Evolutionary conservation across 108 stramenopile genomes (phyloP).

Genomic region (Nitzschia putrida): DNA sequence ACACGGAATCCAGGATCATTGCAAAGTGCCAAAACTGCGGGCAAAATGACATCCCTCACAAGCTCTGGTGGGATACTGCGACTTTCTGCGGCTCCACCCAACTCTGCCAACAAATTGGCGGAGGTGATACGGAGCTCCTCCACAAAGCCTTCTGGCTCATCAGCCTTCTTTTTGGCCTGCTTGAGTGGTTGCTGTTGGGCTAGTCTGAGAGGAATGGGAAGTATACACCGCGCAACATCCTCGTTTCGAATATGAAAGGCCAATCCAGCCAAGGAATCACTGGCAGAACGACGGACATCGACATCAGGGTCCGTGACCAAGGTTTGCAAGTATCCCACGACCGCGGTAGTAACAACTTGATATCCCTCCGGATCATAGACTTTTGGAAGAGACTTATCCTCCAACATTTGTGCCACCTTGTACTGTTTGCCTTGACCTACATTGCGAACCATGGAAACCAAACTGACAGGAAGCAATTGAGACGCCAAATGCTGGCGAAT

Average conservation of each 20-base stretch:
- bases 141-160: slow-evolving; percentile 43
- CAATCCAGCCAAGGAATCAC: slow-evolving; percentile 69
- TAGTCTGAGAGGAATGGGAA: slow-evolving; percentile 73
- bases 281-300: slow-evolving; percentile 83
- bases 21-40: slow-evolving; percentile 83
- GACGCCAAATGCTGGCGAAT: slow-evolving; percentile 90
- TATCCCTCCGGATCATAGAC: slow-evolving; percentile 57
- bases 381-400: slow-evolving; percentile 36
- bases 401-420: slow-evolving; percentile 38
- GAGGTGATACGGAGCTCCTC: slow-evolving; percentile 96
- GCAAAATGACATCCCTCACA: slow-evolving; percentile 56
- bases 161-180: slow-evolving; percentile 18
- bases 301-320: slow-evolving; percentile 71
- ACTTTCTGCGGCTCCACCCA: slow-evolving; percentile 64
- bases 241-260: slow-evolving; percentile 61
- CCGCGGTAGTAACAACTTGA: slow-evolving; percentile 55
- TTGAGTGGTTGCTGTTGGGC: slow-evolving; percentile 42
- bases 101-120: slow-evolving; percentile 84
- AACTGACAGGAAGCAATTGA: slow-evolving; percentile 73
- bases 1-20: slow-evolving; percentile 95
- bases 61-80: slow-evolving; percentile 42
- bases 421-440: slow-evolving; percentile 35
- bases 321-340: slow-evolving; percentile 59
- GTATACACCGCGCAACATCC: slow-evolving; percentile 56
- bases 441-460: slow-evolving; percentile 58